Percentiles rank a stretch among this genome's conserved stretches.
Evolutionary conservation across 805 yeast genomes (phyloP).

Genomic region (Candida pini): DNA sequence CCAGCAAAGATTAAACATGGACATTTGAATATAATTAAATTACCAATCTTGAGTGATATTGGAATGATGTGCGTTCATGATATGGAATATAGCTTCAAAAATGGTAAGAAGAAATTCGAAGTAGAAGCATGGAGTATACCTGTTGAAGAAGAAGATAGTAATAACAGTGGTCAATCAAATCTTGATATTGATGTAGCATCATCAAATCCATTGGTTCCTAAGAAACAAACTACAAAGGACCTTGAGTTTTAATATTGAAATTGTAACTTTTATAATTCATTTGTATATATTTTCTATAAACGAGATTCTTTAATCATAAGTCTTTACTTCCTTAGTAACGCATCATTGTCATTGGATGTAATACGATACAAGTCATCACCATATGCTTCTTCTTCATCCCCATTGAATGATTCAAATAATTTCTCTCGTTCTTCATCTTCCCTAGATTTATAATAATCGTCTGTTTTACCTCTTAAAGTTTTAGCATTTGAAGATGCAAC

Average conservation of each 20-base stretch:
- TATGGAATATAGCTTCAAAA: constrained; percentile 81
- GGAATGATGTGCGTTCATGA: constrained; percentile 75
- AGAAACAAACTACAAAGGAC: constrained; percentile 3
- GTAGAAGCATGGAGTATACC: constrained; percentile 97
- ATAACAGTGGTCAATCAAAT: constrained; percentile 1
- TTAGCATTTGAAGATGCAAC: background rate
- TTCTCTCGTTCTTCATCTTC: constrained; percentile 36
- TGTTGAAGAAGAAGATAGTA: constrained; percentile 71
- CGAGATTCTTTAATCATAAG: background rate
- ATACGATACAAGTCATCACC: constrained; percentile 20
- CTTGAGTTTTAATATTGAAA: constrained; percentile 4
- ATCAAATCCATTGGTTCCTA: constrained; percentile 2
- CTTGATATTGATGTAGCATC: constrained; percentile 1
- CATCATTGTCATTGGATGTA: constrained; percentile 13
- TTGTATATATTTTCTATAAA: background rate
- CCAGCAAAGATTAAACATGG: constrained; percentile 84
- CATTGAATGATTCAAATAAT: constrained; percentile 36
- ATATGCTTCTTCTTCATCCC: constrained; percentile 27
- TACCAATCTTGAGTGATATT: constrained; percentile 66
- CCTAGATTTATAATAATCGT: constrained; percentile 14
- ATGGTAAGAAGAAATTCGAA: constrained; percentile 77
- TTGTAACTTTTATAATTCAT: background rate
- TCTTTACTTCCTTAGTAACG: constrained; percentile 1
- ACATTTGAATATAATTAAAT: constrained; percentile 63
- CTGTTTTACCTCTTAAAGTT: constrained; percentile 7